Evolutionary conservation across 345 rosid genomes (phyloP).

Genomic region (Sisymbrium altissimum): DNA sequence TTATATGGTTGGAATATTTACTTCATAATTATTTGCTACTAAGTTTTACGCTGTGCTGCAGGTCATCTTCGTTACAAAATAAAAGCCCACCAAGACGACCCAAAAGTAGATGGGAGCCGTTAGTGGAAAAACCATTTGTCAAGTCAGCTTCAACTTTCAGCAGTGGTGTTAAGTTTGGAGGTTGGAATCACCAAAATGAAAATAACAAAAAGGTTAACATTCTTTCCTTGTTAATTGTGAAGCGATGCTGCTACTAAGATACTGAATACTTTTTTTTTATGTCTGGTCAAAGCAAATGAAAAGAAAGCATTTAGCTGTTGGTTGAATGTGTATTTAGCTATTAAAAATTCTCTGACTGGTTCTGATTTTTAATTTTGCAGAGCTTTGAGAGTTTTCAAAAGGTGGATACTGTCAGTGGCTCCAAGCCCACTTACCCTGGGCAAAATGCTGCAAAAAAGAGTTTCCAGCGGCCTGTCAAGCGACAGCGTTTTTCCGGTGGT

Average conservation of each 20-base stretch:
- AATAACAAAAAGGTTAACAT: conserved; percentile 59
- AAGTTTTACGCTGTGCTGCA: conserved; percentile 30
- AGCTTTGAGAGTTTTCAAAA: conserved; percentile 35
- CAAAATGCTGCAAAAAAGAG: conserved; percentile 50
- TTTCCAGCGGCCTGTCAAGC: conserved; percentile 71
- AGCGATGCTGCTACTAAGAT: neutral
- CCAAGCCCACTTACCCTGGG: conserved; percentile 39
- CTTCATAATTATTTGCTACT: conserved; percentile 15
- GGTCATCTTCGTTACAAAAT: conserved; percentile 37
- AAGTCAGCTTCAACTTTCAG: conserved; percentile 40
- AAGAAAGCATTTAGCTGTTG: neutral
- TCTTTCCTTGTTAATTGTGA: conserved; percentile 12
- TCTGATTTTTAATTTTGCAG: conserved; percentile 22
- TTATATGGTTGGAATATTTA: conserved; percentile 2
- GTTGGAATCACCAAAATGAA: conserved; percentile 45
- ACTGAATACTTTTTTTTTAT: neutral
- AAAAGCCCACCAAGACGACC: conserved; percentile 72
- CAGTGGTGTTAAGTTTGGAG: conserved; percentile 52
- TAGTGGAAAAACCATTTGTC: conserved; percentile 59
- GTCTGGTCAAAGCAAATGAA: conserved; percentile 1
- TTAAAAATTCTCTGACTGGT: conserved; percentile 4
- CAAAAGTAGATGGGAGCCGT: conserved; percentile 99
- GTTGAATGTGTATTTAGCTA: conserved; percentile 15
- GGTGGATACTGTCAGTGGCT: conserved; percentile 44
- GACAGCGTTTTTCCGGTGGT: conserved; percentile 59